Evolutionary conservation across 768 basidiomycete species (phyloP), one percentile per base, ranked within the genome.

Genomic region (Megacollybia marginata): DNA sequence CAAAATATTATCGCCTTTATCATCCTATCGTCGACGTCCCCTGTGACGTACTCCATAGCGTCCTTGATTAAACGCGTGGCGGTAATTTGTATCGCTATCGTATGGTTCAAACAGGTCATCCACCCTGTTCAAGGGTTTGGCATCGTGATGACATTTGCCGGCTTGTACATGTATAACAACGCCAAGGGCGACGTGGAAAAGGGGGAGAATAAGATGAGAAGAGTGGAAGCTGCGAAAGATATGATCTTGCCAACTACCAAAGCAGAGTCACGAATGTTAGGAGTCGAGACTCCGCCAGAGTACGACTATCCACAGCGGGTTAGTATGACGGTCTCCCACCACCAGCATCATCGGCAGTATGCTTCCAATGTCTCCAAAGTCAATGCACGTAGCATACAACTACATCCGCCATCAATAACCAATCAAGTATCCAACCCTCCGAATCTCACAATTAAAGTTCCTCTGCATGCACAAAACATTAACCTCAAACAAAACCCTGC

Each of bases 1-100:
- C 96, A 99, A 68, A 98, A 93, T 73, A 86, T 98, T 61, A 89
- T 98, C 59, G 96, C 96, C 31, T 99, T 99, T 70, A 78, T 94
- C 63, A 91, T 99, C 60, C 82, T 99, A 44, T 84, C 95, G 2
- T 91, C 89, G 28, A 95, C 92, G 2, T 97, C 95, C 10, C 95
- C 96, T 16, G 96, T 99, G 57, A 98, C 96, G 1, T 99, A 99
- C 69, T 95, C 92, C 47, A 98, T 99, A 64, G 96, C 96, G 2
- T 96, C 92, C 4, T 82, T 99, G 60, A 82, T 97, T 71, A 99
- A 99, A 68, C 92, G 96, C 20, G 93, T 99, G 49, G 92, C 85
- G 43, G 96, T 99, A 59, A 99, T 99, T 61, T 94, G 92, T 70
- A 88, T 97, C 58, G 96, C 96, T 16, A 89, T 99, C 62, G 73